A percentile compares a stretch with the other conserved stretches of the same genome.
These are phyloP conservation scores for Paraphoma chrysanthemicola DNA, from an alignment of 2,329 filamentous ascomycete species.

Conservation along the genomic window DNA sequence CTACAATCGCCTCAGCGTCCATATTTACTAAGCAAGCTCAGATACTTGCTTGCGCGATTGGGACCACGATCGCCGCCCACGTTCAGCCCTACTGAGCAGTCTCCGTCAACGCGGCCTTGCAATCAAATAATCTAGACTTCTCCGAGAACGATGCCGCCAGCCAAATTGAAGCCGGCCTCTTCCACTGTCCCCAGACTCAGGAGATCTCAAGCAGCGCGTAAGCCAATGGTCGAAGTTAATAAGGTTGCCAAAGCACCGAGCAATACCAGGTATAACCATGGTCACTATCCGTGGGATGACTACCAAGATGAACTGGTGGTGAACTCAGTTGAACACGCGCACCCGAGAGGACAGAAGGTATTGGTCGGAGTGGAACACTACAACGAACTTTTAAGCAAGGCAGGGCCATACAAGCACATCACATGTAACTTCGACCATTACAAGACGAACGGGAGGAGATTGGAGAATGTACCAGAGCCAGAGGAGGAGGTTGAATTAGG, in stretches of 20 bases:
- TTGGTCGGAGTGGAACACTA: conserved; percentile 12
- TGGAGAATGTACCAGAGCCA: neutral
- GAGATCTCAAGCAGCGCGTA: neutral
- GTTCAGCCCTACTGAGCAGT: too few relatives aligned
- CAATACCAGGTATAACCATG: neutral
- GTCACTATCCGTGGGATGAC: conserved; percentile 13
- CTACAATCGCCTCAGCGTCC: too few relatives aligned
- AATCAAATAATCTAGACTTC: too few relatives aligned
- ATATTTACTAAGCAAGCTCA: too few relatives aligned
- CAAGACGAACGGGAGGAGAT: neutral
- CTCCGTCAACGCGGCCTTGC: too few relatives aligned
- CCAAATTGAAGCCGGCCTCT: too few relatives aligned
- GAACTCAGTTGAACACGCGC: conserved; percentile 17
- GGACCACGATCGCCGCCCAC: too few relatives aligned
- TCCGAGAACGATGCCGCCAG: too few relatives aligned
- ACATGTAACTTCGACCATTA: neutral
- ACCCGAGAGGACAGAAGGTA: neutral
- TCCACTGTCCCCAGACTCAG: neutral
- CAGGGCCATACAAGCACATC: conserved; percentile 1
- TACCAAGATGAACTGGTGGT: conserved; percentile 22
- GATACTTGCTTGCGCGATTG: too few relatives aligned
- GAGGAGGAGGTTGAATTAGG: too few relatives aligned
- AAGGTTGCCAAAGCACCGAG: neutral
- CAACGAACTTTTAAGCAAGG: conserved; percentile 2
- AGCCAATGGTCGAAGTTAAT: neutral